Evolutionary conservation across 352 stramenopile genomes (phyloP).

Genomic region (Globisporangium nagaii): DNA sequence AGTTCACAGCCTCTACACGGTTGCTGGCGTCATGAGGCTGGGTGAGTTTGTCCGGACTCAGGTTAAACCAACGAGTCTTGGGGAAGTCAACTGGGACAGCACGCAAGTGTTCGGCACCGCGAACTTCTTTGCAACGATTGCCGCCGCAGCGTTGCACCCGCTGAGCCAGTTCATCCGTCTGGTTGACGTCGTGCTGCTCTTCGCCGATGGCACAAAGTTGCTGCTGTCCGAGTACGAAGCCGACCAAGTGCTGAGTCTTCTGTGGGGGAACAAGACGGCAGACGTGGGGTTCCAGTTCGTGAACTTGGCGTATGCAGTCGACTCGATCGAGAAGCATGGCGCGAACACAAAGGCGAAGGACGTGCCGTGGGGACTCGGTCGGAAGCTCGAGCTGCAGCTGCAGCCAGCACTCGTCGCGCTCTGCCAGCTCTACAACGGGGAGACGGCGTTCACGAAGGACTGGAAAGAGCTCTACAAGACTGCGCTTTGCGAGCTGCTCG

Average conservation of each 20-base stretch:
- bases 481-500: not conserved
- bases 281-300: not conserved
- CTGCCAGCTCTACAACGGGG: constrained; percentile 30
- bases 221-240: constrained; percentile 12
- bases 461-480: constrained; percentile 18
- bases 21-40: no score
- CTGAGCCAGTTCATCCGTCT: constrained; percentile 29
- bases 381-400: no score
- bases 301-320: not conserved
- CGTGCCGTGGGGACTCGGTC: not conserved
- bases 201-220: constrained; percentile 5
- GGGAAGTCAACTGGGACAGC: no score
- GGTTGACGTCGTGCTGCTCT: constrained; percentile 4
- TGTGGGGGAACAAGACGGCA: not conserved
- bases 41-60: no score
- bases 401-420: no score
- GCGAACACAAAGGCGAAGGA: not conserved
- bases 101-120: no score
- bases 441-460: constrained; percentile 32
- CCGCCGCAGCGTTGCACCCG: not conserved
- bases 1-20: no score
- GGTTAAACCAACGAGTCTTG: no score
- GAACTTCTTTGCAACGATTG: no score
- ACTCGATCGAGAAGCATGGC: not conserved
- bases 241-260: not conserved